These are phyloP conservation scores for Corynascus novoguineensis DNA, from an alignment of 495 filamentous ascomycete genomes.

Conservation along the genomic window DNA sequence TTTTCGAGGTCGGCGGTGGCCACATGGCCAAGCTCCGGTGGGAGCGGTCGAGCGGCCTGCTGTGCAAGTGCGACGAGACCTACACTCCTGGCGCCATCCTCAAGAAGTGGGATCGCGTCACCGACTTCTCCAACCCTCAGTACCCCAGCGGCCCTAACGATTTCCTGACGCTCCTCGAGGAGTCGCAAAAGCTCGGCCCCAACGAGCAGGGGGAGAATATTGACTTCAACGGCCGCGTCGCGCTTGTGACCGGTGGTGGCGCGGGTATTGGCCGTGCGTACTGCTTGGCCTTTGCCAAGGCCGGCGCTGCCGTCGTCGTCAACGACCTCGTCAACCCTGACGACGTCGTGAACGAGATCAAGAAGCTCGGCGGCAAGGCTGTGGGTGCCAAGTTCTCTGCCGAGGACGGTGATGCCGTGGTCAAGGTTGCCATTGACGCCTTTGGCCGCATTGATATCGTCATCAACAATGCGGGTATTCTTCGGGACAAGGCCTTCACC, in stretches of 20 bases:
- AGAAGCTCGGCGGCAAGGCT: slow-evolving; percentile 82
- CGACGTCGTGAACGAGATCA: slow-evolving; percentile 84
- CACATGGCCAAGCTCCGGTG: slow-evolving; percentile 90
- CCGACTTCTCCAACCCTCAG: slow-evolving; percentile 78
- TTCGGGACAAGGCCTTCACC: slow-evolving; percentile 94
- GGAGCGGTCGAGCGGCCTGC: slow-evolving; percentile 87
- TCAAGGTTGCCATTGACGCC: slow-evolving; percentile 88
- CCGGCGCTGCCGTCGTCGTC: slow-evolving; percentile 85
- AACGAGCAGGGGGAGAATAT: slow-evolving; percentile 71
- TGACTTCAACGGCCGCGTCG: slow-evolving; percentile 87
- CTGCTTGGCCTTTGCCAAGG: slow-evolving; percentile 82
- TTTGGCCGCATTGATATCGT: slow-evolving; percentile 92
- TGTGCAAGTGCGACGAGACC: slow-evolving; percentile 82
- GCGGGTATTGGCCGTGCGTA: slow-evolving; percentile 91
- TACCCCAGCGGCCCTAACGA: slow-evolving; percentile 85
- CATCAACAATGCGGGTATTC: slow-evolving; percentile 96
- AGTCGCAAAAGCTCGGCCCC: slow-evolving; percentile 70
- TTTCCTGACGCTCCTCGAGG: slow-evolving; percentile 82
- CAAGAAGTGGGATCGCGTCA: slow-evolving; percentile 80
- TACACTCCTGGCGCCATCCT: slow-evolving; percentile 86
- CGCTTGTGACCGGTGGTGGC: slow-evolving; percentile 87
- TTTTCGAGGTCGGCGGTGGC: slow-evolving; percentile 92
- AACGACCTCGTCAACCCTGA: slow-evolving; percentile 96
- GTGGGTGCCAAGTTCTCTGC: slow-evolving; percentile 90
- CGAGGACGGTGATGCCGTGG: slow-evolving; percentile 87